A percentile compares a stretch with the other conserved stretches of the same genome.
phyloP scores from a whole-genome alignment of 1,284 basidiomycete genomes.

The Moniliophthora roreri region DNA sequence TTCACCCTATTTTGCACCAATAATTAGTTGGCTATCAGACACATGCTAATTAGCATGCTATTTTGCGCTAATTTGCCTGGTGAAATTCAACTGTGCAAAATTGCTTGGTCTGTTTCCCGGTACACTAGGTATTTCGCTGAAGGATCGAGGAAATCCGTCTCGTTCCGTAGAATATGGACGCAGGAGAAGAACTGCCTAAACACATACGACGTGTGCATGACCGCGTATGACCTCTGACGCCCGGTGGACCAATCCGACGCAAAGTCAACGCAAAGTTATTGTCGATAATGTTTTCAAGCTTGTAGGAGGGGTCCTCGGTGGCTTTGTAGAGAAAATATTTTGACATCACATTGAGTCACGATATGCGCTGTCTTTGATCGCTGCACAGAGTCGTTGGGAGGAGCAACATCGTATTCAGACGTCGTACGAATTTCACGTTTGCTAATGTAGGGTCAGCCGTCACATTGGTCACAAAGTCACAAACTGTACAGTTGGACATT shows the following conservation, averaged over 20 bases:
- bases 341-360: neutral
- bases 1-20: no score
- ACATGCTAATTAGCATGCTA: no score
- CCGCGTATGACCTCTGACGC: conserved; percentile 1
- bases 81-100: no score
- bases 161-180: conserved; percentile 9
- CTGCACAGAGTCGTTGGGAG: no score
- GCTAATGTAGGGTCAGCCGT: no score
- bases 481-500: no score
- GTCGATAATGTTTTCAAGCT: conserved; percentile 5
- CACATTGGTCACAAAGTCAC: no score
- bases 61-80: no score
- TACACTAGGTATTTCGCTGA: neutral
- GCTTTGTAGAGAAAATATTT: conserved; percentile 10
- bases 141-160: conserved; percentile 6
- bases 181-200: conserved; percentile 11
- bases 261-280: neutral
- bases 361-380: no score
- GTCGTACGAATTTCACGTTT: neutral
- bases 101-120: neutral
- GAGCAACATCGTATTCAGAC: no score
- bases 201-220: conserved; percentile 9
- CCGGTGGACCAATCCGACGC: neutral
- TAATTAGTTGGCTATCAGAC: no score
- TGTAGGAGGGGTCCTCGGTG: conserved; percentile 10